Percentiles rank a stretch among this genome's conserved stretches.
Conservation (phyloP, 306 rosid species). For the Ormosia semicastrata region DNA sequence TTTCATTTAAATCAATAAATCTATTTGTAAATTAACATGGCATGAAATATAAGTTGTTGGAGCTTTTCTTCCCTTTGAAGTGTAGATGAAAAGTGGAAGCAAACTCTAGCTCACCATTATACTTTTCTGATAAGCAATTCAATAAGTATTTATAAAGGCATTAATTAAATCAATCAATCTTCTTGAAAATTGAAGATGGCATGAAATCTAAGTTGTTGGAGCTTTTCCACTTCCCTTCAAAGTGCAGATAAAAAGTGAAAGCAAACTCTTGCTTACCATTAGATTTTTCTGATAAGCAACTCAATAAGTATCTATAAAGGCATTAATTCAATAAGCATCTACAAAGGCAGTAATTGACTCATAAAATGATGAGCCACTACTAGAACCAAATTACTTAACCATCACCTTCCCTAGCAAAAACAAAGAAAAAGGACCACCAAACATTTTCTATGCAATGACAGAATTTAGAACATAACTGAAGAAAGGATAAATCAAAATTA, state of each 20-base stretch:
- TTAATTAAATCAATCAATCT: neutral
- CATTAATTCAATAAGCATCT: neutral
- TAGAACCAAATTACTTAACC: conserved; percentile 9
- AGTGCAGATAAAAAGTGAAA: conserved; percentile 10
- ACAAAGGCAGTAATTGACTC: neutral
- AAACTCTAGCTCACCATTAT: neutral
- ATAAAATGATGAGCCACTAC: neutral
- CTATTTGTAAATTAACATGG: neutral
- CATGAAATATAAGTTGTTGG: neutral
- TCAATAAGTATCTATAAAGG: neutral
- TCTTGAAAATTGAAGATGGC: neutral
- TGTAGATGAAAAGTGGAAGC: neutral
- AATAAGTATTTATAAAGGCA: neutral
- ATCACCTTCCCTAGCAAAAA: neutral
- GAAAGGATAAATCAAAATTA: conserved; percentile 24
- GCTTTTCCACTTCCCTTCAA: neutral
- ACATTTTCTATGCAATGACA: neutral
- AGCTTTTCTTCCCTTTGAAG: neutral
- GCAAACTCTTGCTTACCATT: neutral
- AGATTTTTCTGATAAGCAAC: neutral
- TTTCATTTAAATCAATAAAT: neutral
- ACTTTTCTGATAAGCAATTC: neutral
- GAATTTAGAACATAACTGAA: neutral
- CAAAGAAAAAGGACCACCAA: neutral
- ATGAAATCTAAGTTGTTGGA: conserved; percentile 1